Base-by-base conservation (phyloP, 2,329 filamentous ascomycete genomes). In the Thielaviopsis populi region DNA sequence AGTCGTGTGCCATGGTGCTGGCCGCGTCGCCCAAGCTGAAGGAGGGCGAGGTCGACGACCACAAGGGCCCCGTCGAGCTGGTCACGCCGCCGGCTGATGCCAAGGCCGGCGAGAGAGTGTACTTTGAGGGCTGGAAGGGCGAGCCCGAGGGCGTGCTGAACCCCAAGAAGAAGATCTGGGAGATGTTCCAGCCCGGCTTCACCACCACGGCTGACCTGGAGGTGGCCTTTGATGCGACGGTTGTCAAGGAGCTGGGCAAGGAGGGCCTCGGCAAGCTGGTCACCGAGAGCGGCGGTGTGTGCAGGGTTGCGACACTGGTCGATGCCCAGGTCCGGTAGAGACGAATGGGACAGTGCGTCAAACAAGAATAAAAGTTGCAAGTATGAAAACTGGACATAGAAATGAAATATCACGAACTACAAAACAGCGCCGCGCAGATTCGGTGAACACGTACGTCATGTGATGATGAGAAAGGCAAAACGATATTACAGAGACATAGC, bases 121-220 rank as follows among this genome's bases (percentile, higher is more conserved):
- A 81, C 80, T 99, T 99, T 73, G 89, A 97, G 73, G 94, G 94
- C 59, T 99, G 89, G 86, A 81, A 89, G 74, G 91, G 90, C 66
- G 88, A 95, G 79, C 91, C 94, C 0, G 94, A 99, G 81, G 87
- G 86, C 67, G 84, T 92, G 61, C 81, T 99, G 65, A 99, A 97
- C 81, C 94, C 94, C 65, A 99, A 99, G 86, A 99, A 97, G 85
- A 97, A 97, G 85, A 79, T 97, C 67, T 97, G 92, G 91, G 94
- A 99, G 80, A 89, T 82, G 10, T 89, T 96, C 76, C 92, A 97
- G 80, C 91, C 91, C 0, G 94, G 92, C 0, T 97, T 97, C 77
- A 95, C 89, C 37, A 99, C 92, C 7, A 95, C 87, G 1, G 86
- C 87, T 7, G 76, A 75, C 58, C 79, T 92, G 61, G 88, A 91